Base-by-base conservation (phyloP, 306 rosid species). In the Quercus agrifolia region DNA sequence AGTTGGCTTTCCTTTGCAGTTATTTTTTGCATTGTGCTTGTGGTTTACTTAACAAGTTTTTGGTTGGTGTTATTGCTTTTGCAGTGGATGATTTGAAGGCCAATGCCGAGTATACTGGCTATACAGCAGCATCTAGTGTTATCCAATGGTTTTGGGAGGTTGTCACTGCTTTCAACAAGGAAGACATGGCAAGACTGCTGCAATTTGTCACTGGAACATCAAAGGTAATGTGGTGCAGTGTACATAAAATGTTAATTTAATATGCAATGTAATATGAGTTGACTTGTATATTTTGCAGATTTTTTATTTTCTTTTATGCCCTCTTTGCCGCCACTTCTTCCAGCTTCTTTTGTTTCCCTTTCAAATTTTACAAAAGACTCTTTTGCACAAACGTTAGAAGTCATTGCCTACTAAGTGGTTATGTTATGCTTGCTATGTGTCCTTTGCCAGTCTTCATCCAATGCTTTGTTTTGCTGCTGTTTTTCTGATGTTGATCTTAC, bases 171-270 rank as follows among this genome's bases (percentile, higher is more conserved):
- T 93, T 96, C 77, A 90, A 86, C 86, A 96, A 96, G 86, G 99
- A 96, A 90, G 99, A 96, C 85, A 96, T 93, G 99, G 99, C 99
- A 28, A 90, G 97, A 85, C 90, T 96, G 52, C 89, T 96, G 89
- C 99, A 96, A 81, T 96, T 96, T 84, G 99, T 96, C 81, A 96
- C 99, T 58, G 99, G 99, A 83, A 96, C 99, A 74, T 96, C 99
- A 6, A 96, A 96, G 99, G 99, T 95, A 85, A 78, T 73, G 58
- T 56, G 21, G 13, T 78, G 71, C 74, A 62, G 75, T 31, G 15
- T 25, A 62, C 54, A 38, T 82, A 21, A 67, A 74, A 56, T 66
- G 66, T 13, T 64, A 30, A 15, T 77, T 51, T 18, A 35, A 49
- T 59, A 54, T 55, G 58, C 72, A 31, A 19, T 74, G 30, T 52